Conservation (phyloP, 352 stramenopile genomes). For the Phytophthora cryptogea region DNA sequence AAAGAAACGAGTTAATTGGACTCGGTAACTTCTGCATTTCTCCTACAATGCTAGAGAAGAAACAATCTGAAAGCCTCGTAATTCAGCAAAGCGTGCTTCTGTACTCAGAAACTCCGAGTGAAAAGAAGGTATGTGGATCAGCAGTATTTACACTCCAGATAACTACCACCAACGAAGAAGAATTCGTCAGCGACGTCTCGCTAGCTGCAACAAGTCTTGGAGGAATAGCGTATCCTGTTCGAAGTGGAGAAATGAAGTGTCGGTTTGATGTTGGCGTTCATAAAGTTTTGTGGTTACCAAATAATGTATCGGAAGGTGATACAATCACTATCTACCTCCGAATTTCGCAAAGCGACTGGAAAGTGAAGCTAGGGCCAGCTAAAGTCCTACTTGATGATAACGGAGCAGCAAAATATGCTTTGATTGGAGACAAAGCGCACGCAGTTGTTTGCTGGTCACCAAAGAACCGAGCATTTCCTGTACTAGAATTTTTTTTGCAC, state of each 20-base stretch:
- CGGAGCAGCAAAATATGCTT: neutral
- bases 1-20: constrained; percentile 33
- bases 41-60: neutral
- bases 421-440: constrained; percentile 2
- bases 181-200: constrained; percentile 1
- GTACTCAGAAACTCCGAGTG: constrained; percentile 1
- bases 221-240: constrained; percentile 18
- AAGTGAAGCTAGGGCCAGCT: constrained; percentile 11
- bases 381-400: neutral
- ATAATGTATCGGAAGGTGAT: constrained; percentile 14
- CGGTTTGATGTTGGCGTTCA: constrained; percentile 25
- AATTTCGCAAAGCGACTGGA: constrained; percentile 28
- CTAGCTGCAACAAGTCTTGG: constrained; percentile 22
- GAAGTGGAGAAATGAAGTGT: constrained; percentile 23
- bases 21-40: constrained; percentile 21
- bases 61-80: neutral
- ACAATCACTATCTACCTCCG: constrained; percentile 15
- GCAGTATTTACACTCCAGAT: constrained; percentile 14
- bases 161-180: neutral
- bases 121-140: constrained; percentile 19
- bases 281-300: constrained; percentile 10
- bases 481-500: constrained; percentile 28
- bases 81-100: constrained; percentile 15
- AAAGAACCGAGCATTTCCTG: constrained; percentile 32
- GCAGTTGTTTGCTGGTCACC: constrained; percentile 21